These are phyloP conservation scores for Carex cristatella DNA, from an alignment of 176 grass and related monocot species.

Conservation along the genomic window DNA sequence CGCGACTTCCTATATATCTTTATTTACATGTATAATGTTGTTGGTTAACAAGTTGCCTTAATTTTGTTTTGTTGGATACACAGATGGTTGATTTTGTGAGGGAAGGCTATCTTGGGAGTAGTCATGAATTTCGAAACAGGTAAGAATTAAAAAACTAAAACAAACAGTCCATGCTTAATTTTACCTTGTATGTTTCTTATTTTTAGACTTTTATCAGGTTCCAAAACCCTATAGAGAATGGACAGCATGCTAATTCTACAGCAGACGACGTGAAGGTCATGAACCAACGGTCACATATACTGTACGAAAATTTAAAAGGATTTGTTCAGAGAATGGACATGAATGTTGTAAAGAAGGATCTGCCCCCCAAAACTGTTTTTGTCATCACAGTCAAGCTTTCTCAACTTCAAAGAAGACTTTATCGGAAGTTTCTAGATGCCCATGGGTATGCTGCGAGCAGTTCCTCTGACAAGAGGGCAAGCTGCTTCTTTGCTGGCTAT, in stretches of 20 bases:
- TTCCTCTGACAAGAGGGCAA: slow-evolving; percentile 63
- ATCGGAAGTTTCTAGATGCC: slow-evolving; percentile 88
- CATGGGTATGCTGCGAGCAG: slow-evolving; percentile 67
- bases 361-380: slow-evolving; percentile 96
- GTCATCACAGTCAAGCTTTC: slow-evolving; percentile 95
- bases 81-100: slow-evolving; percentile 99
- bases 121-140: slow-evolving; percentile 96
- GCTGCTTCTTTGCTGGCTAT: slow-evolving; percentile 91
- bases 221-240: slow-evolving; percentile 99
- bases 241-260: slow-evolving; percentile 92
- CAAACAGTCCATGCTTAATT: background rate
- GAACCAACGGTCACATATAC: slow-evolving; percentile 95
- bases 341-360: slow-evolving; percentile 97
- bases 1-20: slow-evolving; percentile 23
- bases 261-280: slow-evolving; percentile 90
- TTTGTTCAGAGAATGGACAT: slow-evolving; percentile 96
- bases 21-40: slow-evolving; percentile 13
- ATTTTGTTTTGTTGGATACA: slow-evolving; percentile 38
- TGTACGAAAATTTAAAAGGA: slow-evolving; percentile 95
- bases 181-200: slow-evolving; percentile 1
- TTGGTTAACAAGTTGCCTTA: slow-evolving; percentile 20
- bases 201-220: slow-evolving; percentile 49
- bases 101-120: slow-evolving; percentile 94
- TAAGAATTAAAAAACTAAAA: slow-evolving; percentile 18
- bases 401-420: slow-evolving; percentile 79